Conservation (phyloP, 345 rosid genomes). For the Psidium guajava region DNA sequence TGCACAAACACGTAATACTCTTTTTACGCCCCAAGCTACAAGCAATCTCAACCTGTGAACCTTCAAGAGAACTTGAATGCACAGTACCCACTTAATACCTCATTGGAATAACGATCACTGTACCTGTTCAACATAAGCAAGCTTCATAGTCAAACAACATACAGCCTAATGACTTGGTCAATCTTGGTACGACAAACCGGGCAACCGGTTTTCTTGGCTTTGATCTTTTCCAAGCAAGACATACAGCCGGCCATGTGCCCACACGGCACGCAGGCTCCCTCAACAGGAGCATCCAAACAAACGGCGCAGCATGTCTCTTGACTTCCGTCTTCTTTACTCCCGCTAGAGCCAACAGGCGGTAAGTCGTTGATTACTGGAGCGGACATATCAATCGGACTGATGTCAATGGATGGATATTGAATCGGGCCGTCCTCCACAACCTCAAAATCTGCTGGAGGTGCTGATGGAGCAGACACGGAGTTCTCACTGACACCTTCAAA, state of each 20-base stretch:
- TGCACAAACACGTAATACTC: not conserved
- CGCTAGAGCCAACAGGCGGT: constrained; percentile 4
- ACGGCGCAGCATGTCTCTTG: constrained; percentile 45
- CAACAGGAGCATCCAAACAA: constrained; percentile 89
- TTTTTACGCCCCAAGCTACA: not conserved
- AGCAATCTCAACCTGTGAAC: not conserved
- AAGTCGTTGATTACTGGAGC: constrained; percentile 14
- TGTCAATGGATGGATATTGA: constrained; percentile 73
- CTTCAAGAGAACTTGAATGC: not conserved
- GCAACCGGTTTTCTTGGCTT: constrained; percentile 83
- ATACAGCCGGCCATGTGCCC: constrained; percentile 98
- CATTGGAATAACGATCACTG: not conserved
- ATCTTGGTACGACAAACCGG: constrained; percentile 91
- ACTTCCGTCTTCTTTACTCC: constrained; percentile 24
- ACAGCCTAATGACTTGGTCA: constrained; percentile 62
- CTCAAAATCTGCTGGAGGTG: constrained; percentile 40
- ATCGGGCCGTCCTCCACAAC: constrained; percentile 50
- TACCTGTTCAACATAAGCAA: not conserved
- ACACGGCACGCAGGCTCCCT: constrained; percentile 96
- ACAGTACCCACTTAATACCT: not conserved
- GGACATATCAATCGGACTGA: constrained; percentile 30
- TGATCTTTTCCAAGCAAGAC: constrained; percentile 81
- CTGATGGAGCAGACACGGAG: constrained; percentile 32
- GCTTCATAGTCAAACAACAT: constrained; percentile 42
- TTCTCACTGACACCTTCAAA: not conserved